Evolutionary conservation across 2,329 filamentous ascomycete genomes (phyloP).

Genomic region (Pyrenophora graminea): DNA sequence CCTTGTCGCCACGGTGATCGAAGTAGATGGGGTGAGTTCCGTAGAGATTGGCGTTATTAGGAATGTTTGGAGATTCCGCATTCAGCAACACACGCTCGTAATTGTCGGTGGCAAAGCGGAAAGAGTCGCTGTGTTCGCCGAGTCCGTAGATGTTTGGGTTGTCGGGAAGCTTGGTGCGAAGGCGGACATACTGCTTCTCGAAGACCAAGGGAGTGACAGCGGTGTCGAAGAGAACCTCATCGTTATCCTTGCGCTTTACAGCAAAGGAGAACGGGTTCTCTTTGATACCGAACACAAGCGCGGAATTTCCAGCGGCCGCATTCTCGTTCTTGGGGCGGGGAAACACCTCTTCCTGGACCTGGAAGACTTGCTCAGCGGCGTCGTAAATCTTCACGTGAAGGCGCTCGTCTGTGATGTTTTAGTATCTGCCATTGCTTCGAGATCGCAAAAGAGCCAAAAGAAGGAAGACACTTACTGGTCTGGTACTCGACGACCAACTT

Average conservation of each 20-base stretch:
- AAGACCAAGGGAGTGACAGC: conserved; percentile 70
- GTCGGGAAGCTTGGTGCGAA: conserved; percentile 71
- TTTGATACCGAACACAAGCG: conserved; percentile 60
- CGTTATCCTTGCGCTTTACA: conserved; percentile 62
- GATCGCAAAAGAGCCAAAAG: background rate
- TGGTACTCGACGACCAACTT: conserved; percentile 66
- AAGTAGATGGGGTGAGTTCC: conserved; percentile 75
- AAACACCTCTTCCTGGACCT: conserved; percentile 72
- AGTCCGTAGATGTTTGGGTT: conserved; percentile 76
- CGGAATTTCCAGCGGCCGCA: conserved; percentile 42
- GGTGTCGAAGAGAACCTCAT: conserved; percentile 70
- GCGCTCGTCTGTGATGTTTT: conserved; percentile 58
- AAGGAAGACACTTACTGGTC: conserved; percentile 51
- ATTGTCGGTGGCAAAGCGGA: conserved; percentile 68
- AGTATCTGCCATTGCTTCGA: conserved; percentile 1
- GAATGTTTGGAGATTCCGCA: conserved; percentile 66
- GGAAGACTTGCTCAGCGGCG: conserved; percentile 69
- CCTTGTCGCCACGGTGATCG: conserved; percentile 64
- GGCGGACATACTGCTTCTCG: conserved; percentile 75
- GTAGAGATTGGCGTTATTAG: conserved; percentile 69
- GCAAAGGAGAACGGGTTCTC: conserved; percentile 70
- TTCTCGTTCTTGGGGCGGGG: conserved; percentile 59
- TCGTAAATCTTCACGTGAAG: conserved; percentile 78
- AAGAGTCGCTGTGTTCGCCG: conserved; percentile 75
- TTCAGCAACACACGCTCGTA: conserved; percentile 73